phyloP scores from a whole-genome alignment of 2,329 filamentous ascomycete genomes.

The Chaetothyriales sp. region DNA sequence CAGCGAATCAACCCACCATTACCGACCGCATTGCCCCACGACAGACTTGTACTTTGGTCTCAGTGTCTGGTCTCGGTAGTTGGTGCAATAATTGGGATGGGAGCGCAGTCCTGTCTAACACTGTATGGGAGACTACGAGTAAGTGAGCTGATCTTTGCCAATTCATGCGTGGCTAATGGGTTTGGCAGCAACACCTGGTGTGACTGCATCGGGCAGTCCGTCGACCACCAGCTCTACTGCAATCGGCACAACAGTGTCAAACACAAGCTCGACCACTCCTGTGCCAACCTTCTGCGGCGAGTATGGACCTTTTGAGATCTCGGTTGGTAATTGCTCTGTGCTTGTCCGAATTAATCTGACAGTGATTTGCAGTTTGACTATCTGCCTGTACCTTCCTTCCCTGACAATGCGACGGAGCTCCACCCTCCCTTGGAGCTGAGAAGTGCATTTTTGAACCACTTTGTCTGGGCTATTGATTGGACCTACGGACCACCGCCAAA shows the following conservation, averaged over 20 bases:
- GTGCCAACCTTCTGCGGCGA: conserved; percentile 10
- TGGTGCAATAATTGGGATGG: conserved; percentile 18
- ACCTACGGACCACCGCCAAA: conserved; percentile 32
- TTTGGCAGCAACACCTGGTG: neutral
- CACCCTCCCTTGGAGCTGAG: conserved; percentile 30
- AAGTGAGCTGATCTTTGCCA: conserved; percentile 4
- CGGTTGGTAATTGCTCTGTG: conserved; percentile 1
- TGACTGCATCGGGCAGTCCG: neutral
- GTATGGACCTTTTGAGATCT: conserved; percentile 9
- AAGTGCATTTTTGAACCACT: conserved; percentile 28
- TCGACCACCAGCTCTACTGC: conserved; percentile 1
- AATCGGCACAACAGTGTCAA: conserved; percentile 3
- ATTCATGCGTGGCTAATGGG: conserved; percentile 2
- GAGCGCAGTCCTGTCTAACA: conserved; percentile 7
- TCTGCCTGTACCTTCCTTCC: conserved; percentile 14
- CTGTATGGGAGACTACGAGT: conserved; percentile 14
- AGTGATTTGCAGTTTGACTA: conserved; percentile 18
- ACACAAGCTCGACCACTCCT: conserved; percentile 1
- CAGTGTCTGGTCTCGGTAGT: conserved; percentile 12
- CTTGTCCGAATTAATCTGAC: neutral
- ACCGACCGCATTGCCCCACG: conserved; percentile 8
- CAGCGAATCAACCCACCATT: neutral
- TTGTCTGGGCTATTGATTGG: conserved; percentile 37
- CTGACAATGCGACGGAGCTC: conserved; percentile 20
- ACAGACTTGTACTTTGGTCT: conserved; percentile 17